A percentile compares a stretch with the other conserved stretches of the same genome.
Evolutionary conservation across 2,329 filamentous ascomycete species (phyloP).

Genomic region (Scedosporium minutisporum): DNA sequence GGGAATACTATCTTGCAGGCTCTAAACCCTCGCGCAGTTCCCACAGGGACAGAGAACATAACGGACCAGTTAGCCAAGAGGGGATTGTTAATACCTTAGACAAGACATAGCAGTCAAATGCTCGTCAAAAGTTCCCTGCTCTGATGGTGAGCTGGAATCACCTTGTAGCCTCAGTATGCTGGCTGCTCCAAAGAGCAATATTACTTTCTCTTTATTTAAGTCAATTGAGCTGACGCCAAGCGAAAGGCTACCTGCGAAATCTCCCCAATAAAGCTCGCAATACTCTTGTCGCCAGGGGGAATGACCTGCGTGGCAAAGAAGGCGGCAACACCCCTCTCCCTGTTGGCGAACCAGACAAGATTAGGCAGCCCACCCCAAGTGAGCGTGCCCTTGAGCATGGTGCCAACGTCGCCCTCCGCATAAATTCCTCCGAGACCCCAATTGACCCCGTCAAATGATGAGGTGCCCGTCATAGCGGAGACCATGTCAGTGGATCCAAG

Average conservation of each 20-base stretch:
- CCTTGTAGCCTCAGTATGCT: no score
- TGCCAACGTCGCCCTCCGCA: not conserved
- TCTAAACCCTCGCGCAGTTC: no score
- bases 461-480: not conserved
- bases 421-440: slow-evolving; percentile 1
- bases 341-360: slow-evolving; percentile 6
- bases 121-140: no score
- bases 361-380: slow-evolving; percentile 5
- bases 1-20: no score
- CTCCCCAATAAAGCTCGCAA: not conserved
- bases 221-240: not conserved
- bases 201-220: no score
- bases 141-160: no score
- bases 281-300: not conserved
- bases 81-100: no score
- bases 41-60: no score
- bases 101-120: no score
- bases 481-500: not conserved
- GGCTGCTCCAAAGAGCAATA: no score
- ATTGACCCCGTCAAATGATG: not conserved
- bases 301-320: slow-evolving; percentile 12
- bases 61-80: no score
- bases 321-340: not conserved
- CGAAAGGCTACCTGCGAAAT: not conserved
- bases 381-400: not conserved